These are phyloP conservation scores for Mantamonas sphyraenae DNA, from an alignment of 78 protist species.

Conservation along the genomic window DNA sequence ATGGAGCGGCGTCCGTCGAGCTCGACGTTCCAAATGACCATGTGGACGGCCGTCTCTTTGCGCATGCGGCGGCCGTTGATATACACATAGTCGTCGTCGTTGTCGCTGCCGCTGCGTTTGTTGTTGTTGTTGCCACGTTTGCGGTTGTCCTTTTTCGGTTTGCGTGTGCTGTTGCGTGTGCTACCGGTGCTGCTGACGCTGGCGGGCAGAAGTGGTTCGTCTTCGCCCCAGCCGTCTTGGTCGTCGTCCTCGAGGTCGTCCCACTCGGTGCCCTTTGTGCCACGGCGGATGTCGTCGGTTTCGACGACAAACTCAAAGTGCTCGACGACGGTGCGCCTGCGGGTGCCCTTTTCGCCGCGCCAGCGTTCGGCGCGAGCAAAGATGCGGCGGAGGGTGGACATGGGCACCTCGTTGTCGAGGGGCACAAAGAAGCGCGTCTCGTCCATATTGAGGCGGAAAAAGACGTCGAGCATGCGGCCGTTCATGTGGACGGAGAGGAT, in stretches of 20 bases:
- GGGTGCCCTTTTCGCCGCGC: conserved; percentile 14
- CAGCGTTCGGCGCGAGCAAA: conserved; percentile 1
- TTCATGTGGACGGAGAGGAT: conserved; percentile 6
- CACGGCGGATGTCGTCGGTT: too few relatives aligned
- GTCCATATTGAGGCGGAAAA: conserved; percentile 8
- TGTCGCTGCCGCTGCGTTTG: too few relatives aligned
- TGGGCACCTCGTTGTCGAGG: conserved; percentile 9
- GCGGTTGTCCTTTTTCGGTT: not conserved
- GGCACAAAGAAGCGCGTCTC: conserved; percentile 3
- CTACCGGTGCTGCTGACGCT: too few relatives aligned
- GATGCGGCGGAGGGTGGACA: not conserved
- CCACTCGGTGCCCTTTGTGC: not conserved
- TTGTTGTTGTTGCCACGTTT: not conserved
- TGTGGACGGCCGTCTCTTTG: conserved; percentile 1
- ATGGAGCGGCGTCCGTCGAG: not conserved
- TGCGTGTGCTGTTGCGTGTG: not conserved
- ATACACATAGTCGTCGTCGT: not conserved
- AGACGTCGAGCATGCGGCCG: conserved; percentile 23
- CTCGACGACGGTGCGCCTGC: too few relatives aligned
- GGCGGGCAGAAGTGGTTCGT: too few relatives aligned
- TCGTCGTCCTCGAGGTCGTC: not conserved
- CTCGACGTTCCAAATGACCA: not conserved
- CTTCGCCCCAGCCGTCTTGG: not conserved
- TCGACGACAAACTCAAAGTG: too few relatives aligned
- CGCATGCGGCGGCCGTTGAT: too few relatives aligned